phyloP scores from a whole-genome alignment of 2,329 filamentous ascomycete genomes.

The Sarocladium kiliense region DNA sequence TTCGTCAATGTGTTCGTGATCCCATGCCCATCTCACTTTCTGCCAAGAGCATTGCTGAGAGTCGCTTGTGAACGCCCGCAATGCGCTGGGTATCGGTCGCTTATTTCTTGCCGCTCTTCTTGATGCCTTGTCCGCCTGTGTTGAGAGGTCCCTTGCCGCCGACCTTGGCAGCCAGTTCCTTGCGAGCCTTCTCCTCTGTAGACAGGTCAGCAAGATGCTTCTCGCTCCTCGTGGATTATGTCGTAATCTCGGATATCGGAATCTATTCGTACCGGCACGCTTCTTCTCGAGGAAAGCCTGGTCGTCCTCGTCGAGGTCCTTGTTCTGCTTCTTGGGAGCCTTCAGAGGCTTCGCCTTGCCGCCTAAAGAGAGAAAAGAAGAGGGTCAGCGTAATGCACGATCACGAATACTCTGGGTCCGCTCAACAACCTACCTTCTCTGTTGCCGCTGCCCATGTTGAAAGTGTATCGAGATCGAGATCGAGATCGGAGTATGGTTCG shows the following conservation, averaged over 20 bases:
- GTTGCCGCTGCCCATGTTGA: constrained; percentile 33
- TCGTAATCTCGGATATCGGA: too few relatives aligned
- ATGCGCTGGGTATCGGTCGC: constrained; percentile 11
- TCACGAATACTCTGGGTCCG: background rate
- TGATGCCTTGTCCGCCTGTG: constrained; percentile 82
- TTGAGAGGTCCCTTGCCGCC: constrained; percentile 86
- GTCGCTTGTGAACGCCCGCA: background rate
- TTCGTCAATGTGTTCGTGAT: constrained; percentile 1
- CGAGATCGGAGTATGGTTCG: background rate
- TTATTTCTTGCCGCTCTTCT: constrained; percentile 98
- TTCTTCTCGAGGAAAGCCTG: constrained; percentile 79
- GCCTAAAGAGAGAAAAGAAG: constrained; percentile 40
- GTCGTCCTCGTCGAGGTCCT: constrained; percentile 85
- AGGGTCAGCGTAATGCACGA: constrained; percentile 9
- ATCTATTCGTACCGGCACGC: constrained; percentile 62
- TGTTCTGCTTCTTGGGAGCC: constrained; percentile 77
- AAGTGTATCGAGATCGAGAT: background rate
- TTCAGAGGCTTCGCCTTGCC: constrained; percentile 84
- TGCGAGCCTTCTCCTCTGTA: constrained; percentile 76
- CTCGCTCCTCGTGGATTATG: background rate
- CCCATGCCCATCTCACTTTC: background rate
- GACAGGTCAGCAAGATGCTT: constrained; percentile 14
- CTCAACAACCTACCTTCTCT: constrained; percentile 27
- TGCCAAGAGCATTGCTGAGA: background rate
- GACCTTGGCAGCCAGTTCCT: constrained; percentile 76